Conservation (phyloP, 805 yeast species). For the Yarrowia yakushimensis region DNA sequence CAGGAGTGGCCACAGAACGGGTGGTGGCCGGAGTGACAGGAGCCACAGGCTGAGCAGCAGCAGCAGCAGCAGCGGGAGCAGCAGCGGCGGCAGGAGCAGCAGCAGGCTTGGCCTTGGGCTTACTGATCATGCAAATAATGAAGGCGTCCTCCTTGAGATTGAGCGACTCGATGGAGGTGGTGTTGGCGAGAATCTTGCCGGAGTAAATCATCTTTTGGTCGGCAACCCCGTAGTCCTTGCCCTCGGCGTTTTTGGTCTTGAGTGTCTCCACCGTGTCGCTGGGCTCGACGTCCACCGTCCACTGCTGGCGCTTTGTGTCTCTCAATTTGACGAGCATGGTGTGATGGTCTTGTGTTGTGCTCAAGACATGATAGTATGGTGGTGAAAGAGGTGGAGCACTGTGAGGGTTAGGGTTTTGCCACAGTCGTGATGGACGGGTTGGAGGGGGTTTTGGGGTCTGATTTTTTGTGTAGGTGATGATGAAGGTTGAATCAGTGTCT, state of each 20-base stretch:
- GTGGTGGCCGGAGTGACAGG: conserved; percentile 36
- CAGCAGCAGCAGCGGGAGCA: conserved; percentile 28
- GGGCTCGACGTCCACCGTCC: conserved; percentile 72
- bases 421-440: too few relatives aligned
- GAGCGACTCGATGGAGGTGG: conserved; percentile 64
- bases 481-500: too few relatives aligned
- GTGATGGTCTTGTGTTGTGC: conserved; percentile 11
- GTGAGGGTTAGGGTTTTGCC: not conserved
- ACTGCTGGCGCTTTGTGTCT: conserved; percentile 88
- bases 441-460: too few relatives aligned
- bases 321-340: conserved; percentile 82
- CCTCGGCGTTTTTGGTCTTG: conserved; percentile 67
- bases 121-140: conserved; percentile 86
- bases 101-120: conserved; percentile 37
- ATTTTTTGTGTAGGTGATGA: too few relatives aligned
- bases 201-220: conserved; percentile 90
- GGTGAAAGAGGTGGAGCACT: not conserved
- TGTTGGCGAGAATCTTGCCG: conserved; percentile 85
- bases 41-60: conserved; percentile 25
- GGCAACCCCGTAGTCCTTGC: conserved; percentile 62
- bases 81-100: conserved; percentile 32
- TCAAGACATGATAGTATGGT: not conserved
- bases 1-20: conserved; percentile 28
- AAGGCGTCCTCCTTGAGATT: conserved; percentile 82
- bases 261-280: conserved; percentile 62